These are phyloP conservation scores for Hymenoscyphus infarciens DNA, from an alignment of 2,329 filamentous ascomycete species.

Conservation along the genomic window DNA sequence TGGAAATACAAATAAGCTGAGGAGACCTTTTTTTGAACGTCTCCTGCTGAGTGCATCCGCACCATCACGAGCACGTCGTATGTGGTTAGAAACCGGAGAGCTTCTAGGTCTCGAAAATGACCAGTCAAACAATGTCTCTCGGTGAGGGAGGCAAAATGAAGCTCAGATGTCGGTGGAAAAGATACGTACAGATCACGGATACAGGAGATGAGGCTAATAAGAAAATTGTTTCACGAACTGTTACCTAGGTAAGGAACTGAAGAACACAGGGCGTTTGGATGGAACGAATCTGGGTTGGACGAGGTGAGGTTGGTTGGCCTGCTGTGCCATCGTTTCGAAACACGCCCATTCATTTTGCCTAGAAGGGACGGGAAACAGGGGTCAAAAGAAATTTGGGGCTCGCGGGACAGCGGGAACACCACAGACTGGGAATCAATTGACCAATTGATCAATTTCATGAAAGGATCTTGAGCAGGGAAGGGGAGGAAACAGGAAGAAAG, in stretches of 20 bases:
- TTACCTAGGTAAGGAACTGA: not conserved
- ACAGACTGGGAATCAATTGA: not conserved
- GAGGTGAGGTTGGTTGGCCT: not conserved
- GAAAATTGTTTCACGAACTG: slow-evolving; percentile 5
- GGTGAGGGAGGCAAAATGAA: not conserved
- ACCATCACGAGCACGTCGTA: not conserved
- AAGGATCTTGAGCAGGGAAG: not conserved
- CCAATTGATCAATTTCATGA: not conserved
- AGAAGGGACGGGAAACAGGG: not conserved
- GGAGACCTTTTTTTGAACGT: not conserved
- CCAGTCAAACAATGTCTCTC: not conserved
- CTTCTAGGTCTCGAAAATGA: not conserved
- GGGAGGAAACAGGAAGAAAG: not conserved
- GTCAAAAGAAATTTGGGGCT: not conserved
- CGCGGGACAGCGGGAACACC: not conserved
- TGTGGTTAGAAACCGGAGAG: not conserved
- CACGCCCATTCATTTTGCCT: not conserved
- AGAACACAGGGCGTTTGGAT: not conserved
- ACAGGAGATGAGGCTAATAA: slow-evolving; percentile 4
- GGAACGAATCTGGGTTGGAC: not conserved
- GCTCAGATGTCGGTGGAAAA: not conserved
- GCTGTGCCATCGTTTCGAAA: slow-evolving; percentile 3
- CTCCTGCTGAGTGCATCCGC: not conserved
- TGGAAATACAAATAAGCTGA: slow-evolving; percentile 2
- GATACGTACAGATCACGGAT: not conserved